Base-by-base conservation (phyloP, 148 eudicot species). In the Heliosperma pusillum region DNA sequence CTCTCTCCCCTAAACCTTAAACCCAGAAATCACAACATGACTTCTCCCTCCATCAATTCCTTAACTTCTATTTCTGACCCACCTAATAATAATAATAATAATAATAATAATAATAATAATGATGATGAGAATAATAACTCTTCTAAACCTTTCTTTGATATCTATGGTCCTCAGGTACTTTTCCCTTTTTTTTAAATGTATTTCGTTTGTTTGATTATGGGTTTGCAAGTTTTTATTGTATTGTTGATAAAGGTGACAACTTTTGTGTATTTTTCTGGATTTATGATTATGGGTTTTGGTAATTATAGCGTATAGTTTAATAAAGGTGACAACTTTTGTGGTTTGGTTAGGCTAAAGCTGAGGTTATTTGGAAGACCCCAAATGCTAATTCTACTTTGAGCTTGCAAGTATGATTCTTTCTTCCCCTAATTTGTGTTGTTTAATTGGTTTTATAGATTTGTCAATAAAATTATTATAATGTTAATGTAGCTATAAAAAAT, bases 101-200 rank as follows among this genome's bases (percentile, higher is more conserved):
- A 21, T 45, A 4, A 68, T 12, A 22, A 19, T 10, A 40, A 33
- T 42, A 20, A 42, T 42, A 47, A 66, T 30, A 40, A 44, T 12
- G 30, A 64, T 42, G 55, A 77, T 16, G 25, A 33, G 16, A 57
- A 5, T 57, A 59, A 44, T 22, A 53, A 36, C 63, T 6, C 72
- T 73, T 44, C 79, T 40, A 85, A 84, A 12, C n/a, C 89, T 63
- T 93, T 75, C 82, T 88, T 82, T 36, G 88, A 89, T 66, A 76
- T 91, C 19, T 93, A 93, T 56, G 98, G 98, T 58, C 96, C 97
- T 62, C 82, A 93, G 86, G 97, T 93, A 74, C 3, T 61, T 13
- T 27, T 30, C 73, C 22, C 17, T 56, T 27, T 68, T 61, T 52
- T 44, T 71, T 55, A 72, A 47, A n/a, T n/a, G n/a, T 15, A 22